Evolutionary conservation across 495 filamentous ascomycete species (phyloP).

Genomic region (Talaromyces thailandensis): DNA sequence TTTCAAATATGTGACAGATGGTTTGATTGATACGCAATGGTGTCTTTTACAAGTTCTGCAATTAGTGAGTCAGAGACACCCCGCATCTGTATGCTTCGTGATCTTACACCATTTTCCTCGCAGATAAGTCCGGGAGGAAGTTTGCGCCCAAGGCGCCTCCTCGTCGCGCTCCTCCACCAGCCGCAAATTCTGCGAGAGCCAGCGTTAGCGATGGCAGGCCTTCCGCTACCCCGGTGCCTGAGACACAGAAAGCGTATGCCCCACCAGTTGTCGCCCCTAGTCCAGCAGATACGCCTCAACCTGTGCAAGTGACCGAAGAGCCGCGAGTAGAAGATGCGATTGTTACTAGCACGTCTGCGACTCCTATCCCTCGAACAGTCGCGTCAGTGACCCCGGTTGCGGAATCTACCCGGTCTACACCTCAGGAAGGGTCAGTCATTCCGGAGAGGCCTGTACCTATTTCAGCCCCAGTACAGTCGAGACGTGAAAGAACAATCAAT

Average conservation of each 20-base stretch:
- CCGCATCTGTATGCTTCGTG: neutral
- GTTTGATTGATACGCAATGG: slow-evolving; percentile 23
- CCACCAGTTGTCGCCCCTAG: neutral
- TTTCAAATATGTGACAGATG: slow-evolving; percentile 2
- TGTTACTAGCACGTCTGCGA: neutral
- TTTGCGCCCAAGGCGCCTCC: slow-evolving; percentile 44
- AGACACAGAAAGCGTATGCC: neutral
- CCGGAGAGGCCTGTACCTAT: neutral
- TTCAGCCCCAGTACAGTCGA: neutral
- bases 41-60: slow-evolving; percentile 46
- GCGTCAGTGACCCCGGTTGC: neutral
- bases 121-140: slow-evolving; percentile 48
- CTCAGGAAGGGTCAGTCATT: neutral
- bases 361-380: neutral
- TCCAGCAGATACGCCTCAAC: neutral
- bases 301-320: neutral
- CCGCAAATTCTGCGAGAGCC: slow-evolving; percentile 26
- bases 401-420: neutral
- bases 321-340: neutral
- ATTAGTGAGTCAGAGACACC: slow-evolving; percentile 37
- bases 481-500: neutral
- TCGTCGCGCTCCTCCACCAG: slow-evolving; percentile 32
- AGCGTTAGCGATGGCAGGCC: slow-evolving; percentile 19
- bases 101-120: slow-evolving; percentile 2
- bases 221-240: neutral